Base-by-base conservation (phyloP, 306 rosid genomes). In the Hylodesmum podocarpum region DNA sequence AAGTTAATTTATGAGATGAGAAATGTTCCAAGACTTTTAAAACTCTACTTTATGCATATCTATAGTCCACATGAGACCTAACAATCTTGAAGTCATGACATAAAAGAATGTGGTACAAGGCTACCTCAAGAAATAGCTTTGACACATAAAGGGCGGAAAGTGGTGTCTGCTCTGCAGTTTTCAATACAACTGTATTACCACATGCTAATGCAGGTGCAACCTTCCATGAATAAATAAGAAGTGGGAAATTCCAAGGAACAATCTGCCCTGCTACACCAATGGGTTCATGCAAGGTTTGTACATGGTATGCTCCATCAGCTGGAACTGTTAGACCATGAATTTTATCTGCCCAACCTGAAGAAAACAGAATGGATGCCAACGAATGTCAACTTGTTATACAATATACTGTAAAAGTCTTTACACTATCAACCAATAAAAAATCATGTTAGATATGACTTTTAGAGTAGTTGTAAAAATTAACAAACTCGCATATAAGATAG, bases 171-270 rank as follows among this genome's bases (percentile, higher is more conserved):
- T 92, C 97, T 15, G 97, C 90, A 18, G 91, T 85, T 87, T 92
- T 90, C 63, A 90, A 57, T 39, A 90, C 88, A 65, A 88, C n/a
- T 15, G 96, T 87, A 82, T 92, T 92, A 49, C 97, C 97, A 80
- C 91, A 85, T 8, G 91, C 93, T 77, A 92, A 80, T 33, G 97
- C 93, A 34, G 97, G 97, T 7, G 89, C 96, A 49, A 92, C 85
- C 87, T 92, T 89, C 97, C 97, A 92, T 68, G 89, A 82, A 64
- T 57, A 88, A 82, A 92, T 87, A 71, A 92, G 66, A 66, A 92
- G 87, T 43, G 97, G 97, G 83, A 92, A 92, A 75, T 92, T 92
- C 96, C 97, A 92, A 31, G 97, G 97, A 78, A 92, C 82, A 47
- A 92, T 90, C 82, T 89, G 97, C 47, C 97, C 96, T 10, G 87